Conservation (phyloP, 208 protist species). For the Trypanosomatidae sp. region DNA sequence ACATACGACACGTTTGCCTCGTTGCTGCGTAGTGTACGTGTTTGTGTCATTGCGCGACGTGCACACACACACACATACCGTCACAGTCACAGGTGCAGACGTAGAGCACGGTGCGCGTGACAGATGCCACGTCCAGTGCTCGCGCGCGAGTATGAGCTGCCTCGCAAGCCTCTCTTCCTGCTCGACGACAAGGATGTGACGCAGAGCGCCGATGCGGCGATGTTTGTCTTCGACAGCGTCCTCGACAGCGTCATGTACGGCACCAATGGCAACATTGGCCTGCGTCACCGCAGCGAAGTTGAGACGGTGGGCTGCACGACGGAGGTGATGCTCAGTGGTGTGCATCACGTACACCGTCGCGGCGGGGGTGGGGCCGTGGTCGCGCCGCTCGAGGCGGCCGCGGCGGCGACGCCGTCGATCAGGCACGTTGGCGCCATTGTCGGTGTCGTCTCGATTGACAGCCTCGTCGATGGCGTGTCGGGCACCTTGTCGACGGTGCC, state of each 20-base stretch:
- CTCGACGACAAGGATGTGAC: conserved; percentile 65
- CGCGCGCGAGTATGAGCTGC: conserved; percentile 76
- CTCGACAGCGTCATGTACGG: conserved; percentile 80
- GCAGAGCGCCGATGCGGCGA: conserved; percentile 53
- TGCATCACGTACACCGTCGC: conserved; percentile 56
- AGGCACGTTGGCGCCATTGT: conserved; percentile 51
- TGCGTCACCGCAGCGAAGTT: conserved; percentile 58
- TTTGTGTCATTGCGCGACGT: neutral
- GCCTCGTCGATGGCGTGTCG: conserved; percentile 66
- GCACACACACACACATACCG: conserved; percentile 2
- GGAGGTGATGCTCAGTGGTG: conserved; percentile 61
- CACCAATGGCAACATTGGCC: conserved; percentile 73
- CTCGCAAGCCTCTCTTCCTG: conserved; percentile 70
- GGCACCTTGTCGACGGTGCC: conserved; percentile 61
- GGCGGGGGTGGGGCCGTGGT: conserved; percentile 9
- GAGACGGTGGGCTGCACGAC: conserved; percentile 64
- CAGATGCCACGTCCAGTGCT: conserved; percentile 19
- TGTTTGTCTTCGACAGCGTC: conserved; percentile 66
- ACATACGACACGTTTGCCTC: too few species aligned
- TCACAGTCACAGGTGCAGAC: neutral
- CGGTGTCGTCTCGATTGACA: conserved; percentile 55
- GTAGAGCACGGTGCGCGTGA: neutral
- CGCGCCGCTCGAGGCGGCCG: conserved; percentile 5
- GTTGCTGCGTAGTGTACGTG: too few species aligned
- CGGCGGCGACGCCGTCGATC: conserved; percentile 19